Evolutionary conservation across 2,329 filamentous ascomycete species (phyloP), one percentile per base, ranked within the genome.

Genomic region (Diaporthe citrichinensis): DNA sequence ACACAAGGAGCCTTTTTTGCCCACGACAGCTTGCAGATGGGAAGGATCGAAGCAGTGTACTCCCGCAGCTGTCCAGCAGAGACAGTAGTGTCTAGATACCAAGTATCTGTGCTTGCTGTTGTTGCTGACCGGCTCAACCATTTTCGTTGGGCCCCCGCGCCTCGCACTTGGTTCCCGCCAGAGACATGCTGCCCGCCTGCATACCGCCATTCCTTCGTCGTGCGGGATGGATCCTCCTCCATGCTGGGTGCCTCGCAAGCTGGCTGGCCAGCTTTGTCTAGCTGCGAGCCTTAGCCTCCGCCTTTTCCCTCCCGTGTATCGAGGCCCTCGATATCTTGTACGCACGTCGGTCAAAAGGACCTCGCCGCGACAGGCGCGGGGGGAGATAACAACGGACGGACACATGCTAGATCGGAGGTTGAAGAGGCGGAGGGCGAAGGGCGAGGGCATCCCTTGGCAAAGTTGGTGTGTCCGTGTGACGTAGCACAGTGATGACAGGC

Each of bases 121-220:
- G 15, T n/a, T 69, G 65, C 65, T 69, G 49, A 68, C 65, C 31
- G 65, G 44, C 31, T 53, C 46, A 41, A 14, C 34, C 23, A 20
- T 12, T 12, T 23, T 28, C 23, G 31, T 55, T 14, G 34, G 14
- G n/a, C 23, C 15, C 31, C 20, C 46, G 12, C 31, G 12, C 44
- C 65, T 69, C 49, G 49, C 65, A 28, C 46, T 53, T 53, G 28
- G 12, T 53, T 39, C 44, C 46, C n/a, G 23, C 49, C 61, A 65
- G 39, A 65, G 25, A 49, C 41, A 65, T 65, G 61, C 41, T 65
- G 61, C 25, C 61, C 65, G 65, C 49, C 49, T 69, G 65, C 65
- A 69, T 69, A 69, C 65, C 65, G 65, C 65, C 34, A 69, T 41
- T 69, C 49, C 65, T 69, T 69, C 65, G 65, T 9, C 49, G 49